A percentile compares a stretch with the other conserved stretches of the same genome.
Evolutionary conservation across 352 stramenopile species (phyloP).

Genomic region (Pythium aphanidermatum): DNA sequence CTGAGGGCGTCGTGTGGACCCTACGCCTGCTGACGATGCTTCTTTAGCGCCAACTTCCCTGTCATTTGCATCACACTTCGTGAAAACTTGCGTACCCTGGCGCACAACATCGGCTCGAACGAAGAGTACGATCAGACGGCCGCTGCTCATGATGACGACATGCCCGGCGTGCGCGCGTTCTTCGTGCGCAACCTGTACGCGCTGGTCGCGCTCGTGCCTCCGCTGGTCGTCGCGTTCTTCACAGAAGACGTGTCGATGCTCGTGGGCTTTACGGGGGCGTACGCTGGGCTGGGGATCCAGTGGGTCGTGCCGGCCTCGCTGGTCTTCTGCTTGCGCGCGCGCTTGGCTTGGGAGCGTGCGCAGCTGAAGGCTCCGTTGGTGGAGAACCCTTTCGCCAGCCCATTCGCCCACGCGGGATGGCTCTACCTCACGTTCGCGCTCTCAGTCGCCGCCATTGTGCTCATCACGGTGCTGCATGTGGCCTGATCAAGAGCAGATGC

Average conservation of each 20-base stretch:
- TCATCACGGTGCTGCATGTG: conserved; percentile 71
- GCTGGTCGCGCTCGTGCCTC: conserved; percentile 64
- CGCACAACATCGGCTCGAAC: conserved; percentile 32
- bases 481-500: conserved; percentile 23
- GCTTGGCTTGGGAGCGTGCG: conserved; percentile 29
- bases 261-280: conserved; percentile 80
- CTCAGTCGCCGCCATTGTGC: conserved; percentile 44
- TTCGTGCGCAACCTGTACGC: conserved; percentile 58
- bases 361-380: conserved; percentile 6
- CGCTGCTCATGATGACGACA: conserved; percentile 10
- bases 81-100: conserved; percentile 75
- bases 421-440: conserved; percentile 63
- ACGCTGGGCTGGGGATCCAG: conserved; percentile 81
- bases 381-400: conserved; percentile 70
- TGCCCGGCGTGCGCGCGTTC: conserved; percentile 29
- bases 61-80: conserved; percentile 84
- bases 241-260: conserved; percentile 88
- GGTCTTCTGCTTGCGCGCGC: conserved; percentile 62
- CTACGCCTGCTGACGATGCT: conserved; percentile 6
- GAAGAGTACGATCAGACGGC: conserved; percentile 9
- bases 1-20: neutral
- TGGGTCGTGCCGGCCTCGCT: conserved; percentile 80
- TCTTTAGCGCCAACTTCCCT: conserved; percentile 67
- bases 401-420: conserved; percentile 58
- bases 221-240: conserved; percentile 79